A percentile compares a stretch with the other conserved stretches of the same genome.
These are phyloP conservation scores for Alnus rubra DNA, from an alignment of 306 rosid genomes.

Conservation along the genomic window DNA sequence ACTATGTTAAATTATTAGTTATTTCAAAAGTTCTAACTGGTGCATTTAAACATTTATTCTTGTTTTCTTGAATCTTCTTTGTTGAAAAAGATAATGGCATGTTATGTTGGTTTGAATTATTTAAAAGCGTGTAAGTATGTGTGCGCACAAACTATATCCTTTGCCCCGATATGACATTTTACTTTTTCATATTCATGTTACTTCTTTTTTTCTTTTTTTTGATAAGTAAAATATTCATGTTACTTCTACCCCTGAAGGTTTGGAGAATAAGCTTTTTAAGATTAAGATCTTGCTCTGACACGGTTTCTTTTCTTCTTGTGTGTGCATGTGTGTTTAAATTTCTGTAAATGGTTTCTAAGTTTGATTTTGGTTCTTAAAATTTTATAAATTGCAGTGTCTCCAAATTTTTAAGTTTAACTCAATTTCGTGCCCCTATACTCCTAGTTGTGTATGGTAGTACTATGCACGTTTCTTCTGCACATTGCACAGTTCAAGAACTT, in stretches of 20 bases:
- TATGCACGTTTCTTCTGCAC: background rate
- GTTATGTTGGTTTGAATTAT: background rate
- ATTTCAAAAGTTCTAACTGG: too few species aligned
- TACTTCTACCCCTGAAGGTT: background rate
- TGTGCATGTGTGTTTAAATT: background rate
- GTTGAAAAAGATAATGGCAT: background rate
- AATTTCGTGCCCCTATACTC: background rate
- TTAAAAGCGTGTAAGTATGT: background rate
- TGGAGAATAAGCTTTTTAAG: background rate
- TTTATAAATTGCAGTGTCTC: background rate
- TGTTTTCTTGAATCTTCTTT: background rate
- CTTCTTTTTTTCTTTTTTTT: background rate
- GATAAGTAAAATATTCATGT: too few species aligned
- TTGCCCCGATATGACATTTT: background rate
- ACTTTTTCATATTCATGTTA: background rate
- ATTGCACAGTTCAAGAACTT: background rate
- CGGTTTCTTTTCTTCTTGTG: background rate
- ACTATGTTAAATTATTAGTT: too few species aligned
- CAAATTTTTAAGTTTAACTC: background rate
- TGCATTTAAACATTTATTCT: background rate
- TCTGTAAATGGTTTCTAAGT: background rate
- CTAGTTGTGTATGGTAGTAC: background rate
- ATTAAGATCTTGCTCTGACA: background rate
- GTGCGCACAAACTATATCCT: background rate
- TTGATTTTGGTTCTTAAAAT: background rate